Base-by-base conservation (phyloP, 2,329 filamentous ascomycete genomes). In the Cryphonectria naterciae region DNA sequence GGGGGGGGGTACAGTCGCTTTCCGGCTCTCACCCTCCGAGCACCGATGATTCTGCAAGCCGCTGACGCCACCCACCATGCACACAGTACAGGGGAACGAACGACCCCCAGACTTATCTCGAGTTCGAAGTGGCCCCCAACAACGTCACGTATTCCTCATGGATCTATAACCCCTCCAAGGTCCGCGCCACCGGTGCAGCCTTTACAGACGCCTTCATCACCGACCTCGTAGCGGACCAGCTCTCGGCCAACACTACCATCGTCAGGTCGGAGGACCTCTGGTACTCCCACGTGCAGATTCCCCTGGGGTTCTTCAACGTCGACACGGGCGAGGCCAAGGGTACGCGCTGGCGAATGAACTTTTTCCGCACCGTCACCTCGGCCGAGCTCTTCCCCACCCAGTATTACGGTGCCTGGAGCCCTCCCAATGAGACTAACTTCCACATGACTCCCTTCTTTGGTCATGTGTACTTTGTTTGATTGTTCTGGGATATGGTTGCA, bases 261-360 rank as follows among this genome's bases (percentile, higher is more conserved):
- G 78, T 84, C 74, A 79, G 73, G 70, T 64, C 71, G 1, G 77
- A 74, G 0, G 66, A 81, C 67, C 79, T 74, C 13, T 86, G 85
- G 85, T 74, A 77, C 1, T 85, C 84, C 63, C 72, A 78, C 2
- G 80, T 80, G 7, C 76, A 71, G 37, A 82, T 86, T 54, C 85
- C 85, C 0, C 77, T 86, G n/a, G 83, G 80, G 3, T 77, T 86
- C 11, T 86, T 86, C 78, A 86, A 85, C 69, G 82, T 86, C 37
- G 82, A 85, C 68, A 71, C 77, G 4, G 82, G 83, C 56, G 71
- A 76, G 73, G 83, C 82, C 1, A 76, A 78, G 72, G 82, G 83
- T 32, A 85, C 83, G 0, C 68, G 78, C 72, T 86, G 85, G 85
- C 79, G 85, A 70, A 86, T 86, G 84, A 86, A 86, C 75, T 86